phyloP scores from a whole-genome alignment of 371 early-diverging fungal species.

The Fennellomyces sp. region DNA sequence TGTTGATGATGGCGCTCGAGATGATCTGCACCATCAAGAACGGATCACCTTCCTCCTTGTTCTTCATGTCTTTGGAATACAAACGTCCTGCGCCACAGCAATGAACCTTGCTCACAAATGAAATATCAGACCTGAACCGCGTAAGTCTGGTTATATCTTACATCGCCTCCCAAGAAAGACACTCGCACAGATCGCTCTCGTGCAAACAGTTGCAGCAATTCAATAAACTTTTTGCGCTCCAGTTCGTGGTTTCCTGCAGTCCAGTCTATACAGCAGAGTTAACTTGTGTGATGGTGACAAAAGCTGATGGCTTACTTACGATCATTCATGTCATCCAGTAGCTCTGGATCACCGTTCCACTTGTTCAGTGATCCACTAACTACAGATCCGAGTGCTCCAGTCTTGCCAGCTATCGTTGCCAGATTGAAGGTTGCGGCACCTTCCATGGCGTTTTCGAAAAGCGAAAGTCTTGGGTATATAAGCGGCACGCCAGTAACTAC shows the following conservation, averaged over 20 bases:
- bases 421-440: conserved; percentile 33
- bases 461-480: conserved; percentile 71
- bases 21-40: conserved; percentile 77
- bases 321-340: conserved; percentile 82
- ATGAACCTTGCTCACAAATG: conserved; percentile 48
- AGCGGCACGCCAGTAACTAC: conserved; percentile 77
- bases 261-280: conserved; percentile 48
- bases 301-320: conserved; percentile 35
- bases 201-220: conserved; percentile 68
- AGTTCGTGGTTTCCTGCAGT: conserved; percentile 68
- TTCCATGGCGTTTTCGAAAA: conserved; percentile 66
- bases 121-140: too few species aligned
- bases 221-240: conserved; percentile 71
- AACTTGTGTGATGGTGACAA: background rate
- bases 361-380: conserved; percentile 51
- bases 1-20: conserved; percentile 78
- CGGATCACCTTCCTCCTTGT: conserved; percentile 60
- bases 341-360: conserved; percentile 80
- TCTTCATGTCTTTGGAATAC: conserved; percentile 49
- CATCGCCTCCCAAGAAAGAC: conserved; percentile 86
- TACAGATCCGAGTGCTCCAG: conserved; percentile 34
- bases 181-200: conserved; percentile 64
- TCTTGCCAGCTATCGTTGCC: conserved; percentile 35
- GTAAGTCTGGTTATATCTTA: background rate
- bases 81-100: conserved; percentile 76